These are phyloP conservation scores for Leucaena leucocephala DNA, from an alignment of 306 rosid species.

Conservation along the genomic window DNA sequence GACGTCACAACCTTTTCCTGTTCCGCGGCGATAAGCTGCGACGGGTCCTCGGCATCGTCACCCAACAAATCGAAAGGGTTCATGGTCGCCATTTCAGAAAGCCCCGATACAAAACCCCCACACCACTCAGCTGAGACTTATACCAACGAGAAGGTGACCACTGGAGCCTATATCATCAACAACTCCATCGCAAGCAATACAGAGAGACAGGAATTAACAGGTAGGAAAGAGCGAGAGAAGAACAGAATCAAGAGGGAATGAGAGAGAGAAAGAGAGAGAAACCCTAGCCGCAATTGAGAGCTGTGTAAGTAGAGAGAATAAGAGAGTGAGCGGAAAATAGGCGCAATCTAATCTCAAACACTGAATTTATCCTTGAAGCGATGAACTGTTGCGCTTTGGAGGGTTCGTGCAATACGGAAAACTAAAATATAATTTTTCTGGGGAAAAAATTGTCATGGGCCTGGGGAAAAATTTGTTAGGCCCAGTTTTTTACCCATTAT, in stretches of 20 bases:
- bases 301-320: conserved; percentile 1
- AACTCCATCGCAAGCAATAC: conserved; percentile 46
- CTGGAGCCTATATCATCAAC: conserved; percentile 42
- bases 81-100: conserved; percentile 63
- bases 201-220: not conserved
- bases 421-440: not conserved
- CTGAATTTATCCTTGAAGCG: conserved; percentile 36
- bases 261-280: conserved; percentile 44
- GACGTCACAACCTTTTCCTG: conserved; percentile 49
- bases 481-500: not conserved
- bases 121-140: conserved; percentile 25
- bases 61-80: conserved; percentile 94
- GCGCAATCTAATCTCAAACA: conserved; percentile 49
- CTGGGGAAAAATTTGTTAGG: not conserved
- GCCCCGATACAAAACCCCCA: conserved; percentile 1
- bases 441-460: not conserved
- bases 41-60: conserved; percentile 92
- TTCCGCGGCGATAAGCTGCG: conserved; percentile 66
- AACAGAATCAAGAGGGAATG: not conserved
- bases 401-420: not conserved
- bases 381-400: not conserved
- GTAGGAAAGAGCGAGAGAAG: conserved; percentile 31
- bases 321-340: conserved; percentile 14
- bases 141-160: conserved; percentile 32
- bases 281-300: conserved; percentile 78